A percentile compares a stretch with the other conserved stretches of the same genome.
phyloP scores from a whole-genome alignment of 2,329 filamentous ascomycete genomes.

The Conoideocrella luteorostrata region DNA sequence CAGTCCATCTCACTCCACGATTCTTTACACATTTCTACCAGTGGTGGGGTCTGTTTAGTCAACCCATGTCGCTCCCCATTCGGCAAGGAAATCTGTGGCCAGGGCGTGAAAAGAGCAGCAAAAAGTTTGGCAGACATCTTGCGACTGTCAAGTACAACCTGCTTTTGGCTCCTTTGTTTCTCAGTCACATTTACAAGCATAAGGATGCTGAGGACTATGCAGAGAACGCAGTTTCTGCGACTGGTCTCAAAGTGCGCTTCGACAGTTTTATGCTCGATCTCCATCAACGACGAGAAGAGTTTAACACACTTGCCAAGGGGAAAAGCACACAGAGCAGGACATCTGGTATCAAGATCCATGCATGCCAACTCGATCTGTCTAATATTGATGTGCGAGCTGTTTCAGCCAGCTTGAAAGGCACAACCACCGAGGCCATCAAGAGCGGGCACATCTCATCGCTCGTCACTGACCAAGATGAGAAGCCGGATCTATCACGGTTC shows the following conservation, averaged over 20 bases:
- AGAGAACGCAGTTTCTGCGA: constrained; percentile 74
- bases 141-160: constrained; percentile 99
- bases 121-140: constrained; percentile 94
- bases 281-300: constrained; percentile 88
- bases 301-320: constrained; percentile 73
- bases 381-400: constrained; percentile 89
- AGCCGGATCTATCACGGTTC: constrained; percentile 76
- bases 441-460: constrained; percentile 47
- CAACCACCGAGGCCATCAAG: constrained; percentile 69
- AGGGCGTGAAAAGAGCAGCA: constrained; percentile 89
- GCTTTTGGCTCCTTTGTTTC: constrained; percentile 82
- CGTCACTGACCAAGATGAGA: constrained; percentile 48
- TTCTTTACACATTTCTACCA: constrained; percentile 98
- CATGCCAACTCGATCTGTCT: constrained; percentile 86
- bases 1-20: constrained; percentile 85
- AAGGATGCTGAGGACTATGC: constrained; percentile 86
- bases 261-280: constrained; percentile 97
- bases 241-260: constrained; percentile 90
- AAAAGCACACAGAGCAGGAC: constrained; percentile 73
- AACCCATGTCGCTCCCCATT: constrained; percentile 88
- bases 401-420: constrained; percentile 81
- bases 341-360: constrained; percentile 91
- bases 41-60: constrained; percentile 96
- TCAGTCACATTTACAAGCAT: constrained; percentile 98
- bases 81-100: constrained; percentile 90